Evolutionary conservation across 2,329 filamentous ascomycete species (phyloP).

Genomic region (Uncinocarpus reesii): DNA sequence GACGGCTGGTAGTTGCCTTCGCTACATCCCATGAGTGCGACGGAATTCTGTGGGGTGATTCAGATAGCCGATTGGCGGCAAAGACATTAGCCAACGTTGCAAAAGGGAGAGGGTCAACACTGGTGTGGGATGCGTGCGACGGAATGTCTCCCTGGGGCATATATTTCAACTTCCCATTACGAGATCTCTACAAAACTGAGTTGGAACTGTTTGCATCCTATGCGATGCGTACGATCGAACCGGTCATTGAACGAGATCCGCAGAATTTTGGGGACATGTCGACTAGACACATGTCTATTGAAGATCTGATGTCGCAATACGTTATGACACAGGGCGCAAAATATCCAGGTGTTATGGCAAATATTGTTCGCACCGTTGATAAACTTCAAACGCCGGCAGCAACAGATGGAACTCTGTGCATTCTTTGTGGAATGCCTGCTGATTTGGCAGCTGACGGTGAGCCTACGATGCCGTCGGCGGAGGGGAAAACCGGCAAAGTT

Average conservation of each 20-base stretch:
- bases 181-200: slow-evolving; percentile 77
- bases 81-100: slow-evolving; percentile 78
- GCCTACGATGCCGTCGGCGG: background rate
- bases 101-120: slow-evolving; percentile 74
- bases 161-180: slow-evolving; percentile 65
- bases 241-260: slow-evolving; percentile 34
- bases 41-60: slow-evolving; percentile 71
- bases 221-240: slow-evolving; percentile 42
- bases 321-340: slow-evolving; percentile 75
- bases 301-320: slow-evolving; percentile 80
- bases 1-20: slow-evolving; percentile 57
- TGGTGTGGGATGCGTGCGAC: slow-evolving; percentile 75
- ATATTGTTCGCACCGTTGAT: slow-evolving; percentile 84
- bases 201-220: slow-evolving; percentile 55
- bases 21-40: slow-evolving; percentile 53
- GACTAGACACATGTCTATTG: slow-evolving; percentile 63
- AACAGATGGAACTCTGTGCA: slow-evolving; percentile 41
- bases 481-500: slow-evolving; percentile 38
- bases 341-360: slow-evolving; percentile 85
- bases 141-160: slow-evolving; percentile 51
- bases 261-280: slow-evolving; percentile 28
- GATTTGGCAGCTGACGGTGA: slow-evolving; percentile 32
- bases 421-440: slow-evolving; percentile 59
- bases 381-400: slow-evolving; percentile 52
- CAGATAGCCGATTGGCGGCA: slow-evolving; percentile 77